Base-by-base conservation (phyloP, 2,329 filamentous ascomycete genomes). In the Xylaria hypoxylon region DNA sequence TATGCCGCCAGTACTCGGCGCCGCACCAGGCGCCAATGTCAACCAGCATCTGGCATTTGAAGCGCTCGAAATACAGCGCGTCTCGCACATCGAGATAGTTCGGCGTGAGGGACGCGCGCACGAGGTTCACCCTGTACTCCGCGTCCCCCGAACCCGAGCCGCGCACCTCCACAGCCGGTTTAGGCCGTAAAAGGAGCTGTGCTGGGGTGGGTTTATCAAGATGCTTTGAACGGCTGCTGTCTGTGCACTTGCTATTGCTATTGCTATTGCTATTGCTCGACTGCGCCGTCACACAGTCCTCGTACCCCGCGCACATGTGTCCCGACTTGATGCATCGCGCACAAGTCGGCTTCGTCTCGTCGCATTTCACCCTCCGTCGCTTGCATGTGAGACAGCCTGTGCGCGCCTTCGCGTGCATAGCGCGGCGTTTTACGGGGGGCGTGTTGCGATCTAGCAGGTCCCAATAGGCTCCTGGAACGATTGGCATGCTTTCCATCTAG, bases 371-470 rank as follows among this genome's bases (percentile, higher is more conserved):
- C n/a, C 50, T 61, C 5, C 70, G 64, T 15, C 33, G 62, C 65
- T 73, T 73, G 64, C 70, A 73, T 53, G 70, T 73, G 45, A 63
- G 31, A 38, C 70, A 73, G n/a, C 70, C 70, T 15, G 71, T 72
- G 26, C 71, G 71, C 5, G 69, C 66, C 57, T 73, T 73, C 7
- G 65, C 53, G 50, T 73, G 72, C 2, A 66, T 51, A 52, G 62
- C 60, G 24, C 72, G 64, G 22, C 71, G 72, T 24, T 70, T 72
- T 11, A 60, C 22, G 15, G 68, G 70, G 7, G 68, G 51, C 17
- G 56, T 45, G 40, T 63, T 47, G 48, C 70, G 65, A 38, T 73
- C 67, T 45, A 72, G 62, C n/a, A 73, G 53, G 45, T 68, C 64
- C 71, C 71, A 73, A 65, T 64, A 71, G 22, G 53, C 33, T n/a